These are phyloP conservation scores for Phaeosphaeria sp. DNA, from an alignment of 2,329 filamentous ascomycete genomes.

Conservation along the genomic window DNA sequence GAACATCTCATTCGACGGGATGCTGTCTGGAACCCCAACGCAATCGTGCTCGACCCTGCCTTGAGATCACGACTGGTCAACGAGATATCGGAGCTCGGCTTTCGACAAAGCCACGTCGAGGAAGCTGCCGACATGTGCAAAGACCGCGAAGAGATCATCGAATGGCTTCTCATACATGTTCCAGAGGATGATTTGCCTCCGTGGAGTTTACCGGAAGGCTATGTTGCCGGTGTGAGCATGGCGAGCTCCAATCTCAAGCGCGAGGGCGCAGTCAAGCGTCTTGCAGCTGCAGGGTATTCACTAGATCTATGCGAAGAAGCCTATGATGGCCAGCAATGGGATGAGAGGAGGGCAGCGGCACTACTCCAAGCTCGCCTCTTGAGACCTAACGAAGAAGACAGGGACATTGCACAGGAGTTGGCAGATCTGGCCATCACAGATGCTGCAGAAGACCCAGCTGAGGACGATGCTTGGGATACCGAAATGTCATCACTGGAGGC, in stretches of 20 bases:
- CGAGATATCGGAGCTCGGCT: constrained; percentile 79
- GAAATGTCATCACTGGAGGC: constrained; percentile 84
- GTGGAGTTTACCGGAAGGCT: constrained; percentile 91
- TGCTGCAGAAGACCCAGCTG: constrained; percentile 51
- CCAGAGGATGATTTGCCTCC: constrained; percentile 94
- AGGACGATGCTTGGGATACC: constrained; percentile 76
- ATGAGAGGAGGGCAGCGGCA: constrained; percentile 80
- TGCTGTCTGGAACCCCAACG: constrained; percentile 86
- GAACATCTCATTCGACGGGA: constrained; percentile 80
- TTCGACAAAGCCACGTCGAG: constrained; percentile 85
- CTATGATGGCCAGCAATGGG: constrained; percentile 70
- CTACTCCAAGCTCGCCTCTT: constrained; percentile 76
- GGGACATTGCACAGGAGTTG: constrained; percentile 40
- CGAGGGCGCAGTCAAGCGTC: constrained; percentile 81
- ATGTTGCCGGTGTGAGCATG: constrained; percentile 87
- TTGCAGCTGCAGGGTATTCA: constrained; percentile 85
- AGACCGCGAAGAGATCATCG: constrained; percentile 88
- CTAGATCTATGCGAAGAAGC: constrained; percentile 80
- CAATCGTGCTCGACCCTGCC: constrained; percentile 65
- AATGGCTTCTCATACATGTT: constrained; percentile 96
- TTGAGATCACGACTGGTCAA: constrained; percentile 69
- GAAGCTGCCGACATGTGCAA: constrained; percentile 89
- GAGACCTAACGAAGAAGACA: constrained; percentile 41
- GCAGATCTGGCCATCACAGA: constrained; percentile 36
- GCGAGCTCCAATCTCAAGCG: constrained; percentile 80